These are phyloP conservation scores for Escovopsis weberi DNA, from an alignment of 2,329 filamentous ascomycete species.

Conservation along the genomic window DNA sequence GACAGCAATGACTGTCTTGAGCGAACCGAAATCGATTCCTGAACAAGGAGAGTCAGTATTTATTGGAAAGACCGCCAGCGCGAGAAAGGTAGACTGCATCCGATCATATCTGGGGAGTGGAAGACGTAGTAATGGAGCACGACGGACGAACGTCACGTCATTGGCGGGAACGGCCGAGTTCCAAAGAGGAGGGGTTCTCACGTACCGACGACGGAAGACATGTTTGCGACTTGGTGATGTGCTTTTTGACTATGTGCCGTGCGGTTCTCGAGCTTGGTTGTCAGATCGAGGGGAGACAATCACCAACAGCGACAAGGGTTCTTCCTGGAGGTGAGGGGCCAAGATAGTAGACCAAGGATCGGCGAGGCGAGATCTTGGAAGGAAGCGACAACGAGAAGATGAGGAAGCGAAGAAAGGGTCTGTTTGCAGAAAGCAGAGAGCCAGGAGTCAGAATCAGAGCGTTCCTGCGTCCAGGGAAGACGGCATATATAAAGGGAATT, in stretches of 20 bases:
- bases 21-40: slow-evolving; percentile 89
- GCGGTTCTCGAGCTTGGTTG: background rate
- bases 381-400: slow-evolving; percentile 1
- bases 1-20: slow-evolving; percentile 95
- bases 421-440: background rate
- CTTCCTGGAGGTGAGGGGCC: slow-evolving; percentile 3
- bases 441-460: too few species aligned
- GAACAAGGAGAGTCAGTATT: slow-evolving; percentile 8
- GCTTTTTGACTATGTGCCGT: background rate
- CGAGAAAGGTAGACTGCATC: too few species aligned
- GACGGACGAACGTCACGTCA: slow-evolving; percentile 2
- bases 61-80: too few species aligned
- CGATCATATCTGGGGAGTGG: background rate
- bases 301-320: background rate
- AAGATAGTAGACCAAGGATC: slow-evolving; percentile 1
- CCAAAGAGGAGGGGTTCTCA: background rate
- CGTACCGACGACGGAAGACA: slow-evolving; percentile 8
- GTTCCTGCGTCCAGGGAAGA: too few species aligned
- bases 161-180: background rate
- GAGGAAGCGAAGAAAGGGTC: background rate
- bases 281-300: background rate
- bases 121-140: background rate
- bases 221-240: slow-evolving; percentile 1
- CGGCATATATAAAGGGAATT: too few species aligned
- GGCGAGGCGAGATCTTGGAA: background rate